Conservation (phyloP, 805 yeast species). For the Saturnispora zaruensis region DNA sequence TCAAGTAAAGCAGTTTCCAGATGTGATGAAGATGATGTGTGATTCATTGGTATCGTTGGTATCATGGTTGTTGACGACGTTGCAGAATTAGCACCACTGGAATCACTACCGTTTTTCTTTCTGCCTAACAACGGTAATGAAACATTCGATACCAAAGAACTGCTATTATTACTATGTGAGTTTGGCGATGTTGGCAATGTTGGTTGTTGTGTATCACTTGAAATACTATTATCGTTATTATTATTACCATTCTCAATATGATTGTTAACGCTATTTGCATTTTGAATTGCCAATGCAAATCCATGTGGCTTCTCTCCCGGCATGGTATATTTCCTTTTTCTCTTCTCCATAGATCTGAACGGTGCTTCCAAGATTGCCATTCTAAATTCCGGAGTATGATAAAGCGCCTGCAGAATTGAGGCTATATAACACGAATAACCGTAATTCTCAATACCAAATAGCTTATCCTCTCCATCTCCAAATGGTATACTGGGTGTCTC, state of each 20-base stretch:
- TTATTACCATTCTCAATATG: background rate
- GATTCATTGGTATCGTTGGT: background rate
- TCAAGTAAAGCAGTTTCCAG: background rate
- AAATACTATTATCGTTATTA: background rate
- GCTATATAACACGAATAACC: slow-evolving; percentile 95
- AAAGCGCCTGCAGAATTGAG: slow-evolving; percentile 82
- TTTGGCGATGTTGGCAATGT: background rate
- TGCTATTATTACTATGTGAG: background rate
- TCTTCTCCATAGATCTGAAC: slow-evolving; percentile 23
- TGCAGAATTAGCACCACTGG: background rate
- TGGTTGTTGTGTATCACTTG: background rate
- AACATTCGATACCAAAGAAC: background rate
- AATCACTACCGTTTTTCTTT: background rate
- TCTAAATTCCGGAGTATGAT: slow-evolving; percentile 65
- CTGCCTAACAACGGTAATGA: background rate
- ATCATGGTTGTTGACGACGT: background rate
- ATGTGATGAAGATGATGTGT: background rate
- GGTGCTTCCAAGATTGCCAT: slow-evolving; percentile 44
- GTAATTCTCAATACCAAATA: slow-evolving; percentile 76
- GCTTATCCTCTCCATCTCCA: slow-evolving; percentile 62
- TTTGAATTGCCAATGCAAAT: slow-evolving; percentile 20
- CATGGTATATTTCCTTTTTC: slow-evolving; percentile 34
- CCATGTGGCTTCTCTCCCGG: slow-evolving; percentile 36
- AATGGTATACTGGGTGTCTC: slow-evolving; percentile 32
- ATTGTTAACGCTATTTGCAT: background rate